Evolutionary conservation across 2,329 filamentous ascomycete genomes (phyloP), one percentile per base, ranked within the genome.

Genomic region (Magnaporthales sp.): DNA sequence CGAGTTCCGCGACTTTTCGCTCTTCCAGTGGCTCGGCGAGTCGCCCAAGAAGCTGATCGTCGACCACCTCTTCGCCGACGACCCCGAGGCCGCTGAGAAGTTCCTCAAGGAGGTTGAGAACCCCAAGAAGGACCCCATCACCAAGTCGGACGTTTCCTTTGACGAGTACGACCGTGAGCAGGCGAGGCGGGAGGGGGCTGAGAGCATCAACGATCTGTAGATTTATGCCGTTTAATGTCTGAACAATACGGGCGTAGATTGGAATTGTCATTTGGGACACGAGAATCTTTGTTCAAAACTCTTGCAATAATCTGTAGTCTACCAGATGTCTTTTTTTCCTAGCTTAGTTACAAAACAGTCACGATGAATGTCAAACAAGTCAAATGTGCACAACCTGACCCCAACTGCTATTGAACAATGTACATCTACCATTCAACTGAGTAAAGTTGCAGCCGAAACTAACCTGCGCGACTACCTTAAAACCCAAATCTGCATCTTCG

Each of bases 1-100:
- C 70, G 82, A 88, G 74, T 93, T 92, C 74, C 81, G 87, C 69
- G 89, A 92, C 73, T 90, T 92, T 71, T 89, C 86, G 0, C 79
- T 91, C 22, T 91, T 91, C 77, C 87, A 91, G 77, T 92, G 89
- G 89, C 81, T 92, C 75, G 89, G 88, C 4, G 87, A 91, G 79
- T 90, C 89, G 8, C 89, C 89, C 1, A 82, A 84, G 78, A 81
- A 84, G 67, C 80, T 89, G 77, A 88, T 90, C 4, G 79, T 84
- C 54, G 89, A 91, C 69, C 88, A 89, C 69, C 71, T 91, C 65
- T 91, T 91, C 73, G 78, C 82, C 26, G 81, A 85, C 22, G 86
- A 91, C 71, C 78, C 81, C 46, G 81, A 88, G 76, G 83, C 81
- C 10, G 88, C 84, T 0, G 80, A 86, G 71, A 83, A 83, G 71